These are phyloP conservation scores for Kazachstania kunashirensis DNA, from an alignment of 805 yeast species.

Conservation along the genomic window DNA sequence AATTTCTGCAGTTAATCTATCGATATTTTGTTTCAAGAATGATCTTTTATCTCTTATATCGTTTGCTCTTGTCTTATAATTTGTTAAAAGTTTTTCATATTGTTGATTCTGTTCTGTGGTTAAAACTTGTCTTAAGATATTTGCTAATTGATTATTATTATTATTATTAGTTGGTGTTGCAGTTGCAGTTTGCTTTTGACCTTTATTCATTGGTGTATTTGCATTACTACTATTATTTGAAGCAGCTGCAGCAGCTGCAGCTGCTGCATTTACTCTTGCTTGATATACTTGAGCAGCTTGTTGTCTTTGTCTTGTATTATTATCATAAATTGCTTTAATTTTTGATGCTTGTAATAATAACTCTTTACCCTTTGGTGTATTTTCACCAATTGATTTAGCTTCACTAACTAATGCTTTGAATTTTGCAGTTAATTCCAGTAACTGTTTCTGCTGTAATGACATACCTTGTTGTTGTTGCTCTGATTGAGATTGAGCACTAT, in stretches of 20 bases:
- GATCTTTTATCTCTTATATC: conserved; percentile 25
- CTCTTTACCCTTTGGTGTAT: conserved; percentile 51
- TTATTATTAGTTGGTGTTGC: conserved; percentile 8
- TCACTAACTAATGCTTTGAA: conserved; percentile 49
- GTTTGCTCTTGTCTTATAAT: conserved; percentile 24
- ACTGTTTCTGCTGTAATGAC: conserved; percentile 16
- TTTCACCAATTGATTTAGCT: conserved; percentile 53
- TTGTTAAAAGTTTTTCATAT: conserved; percentile 20
- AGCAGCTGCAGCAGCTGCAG: conserved; percentile 4
- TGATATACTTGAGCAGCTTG: conserved; percentile 13
- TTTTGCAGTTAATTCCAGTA: conserved; percentile 50
- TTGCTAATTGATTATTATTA: conserved; percentile 14
- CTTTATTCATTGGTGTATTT: conserved; percentile 6
- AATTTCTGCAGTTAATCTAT: conserved; percentile 23
- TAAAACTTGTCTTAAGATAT: conserved; percentile 23
- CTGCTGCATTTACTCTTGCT: conserved; percentile 5
- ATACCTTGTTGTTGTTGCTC: neutral
- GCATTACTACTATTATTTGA: conserved; percentile 5
- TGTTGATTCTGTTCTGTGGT: conserved; percentile 27
- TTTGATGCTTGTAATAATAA: conserved; percentile 54
- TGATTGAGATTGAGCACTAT: neutral
- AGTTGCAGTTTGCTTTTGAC: neutral
- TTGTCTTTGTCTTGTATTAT: conserved; percentile 36
- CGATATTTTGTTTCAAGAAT: conserved; percentile 25
- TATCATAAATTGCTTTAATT: conserved; percentile 50